These are phyloP conservation scores for Vigna radiata DNA, from an alignment of 306 rosid species.

Conservation along the genomic window DNA sequence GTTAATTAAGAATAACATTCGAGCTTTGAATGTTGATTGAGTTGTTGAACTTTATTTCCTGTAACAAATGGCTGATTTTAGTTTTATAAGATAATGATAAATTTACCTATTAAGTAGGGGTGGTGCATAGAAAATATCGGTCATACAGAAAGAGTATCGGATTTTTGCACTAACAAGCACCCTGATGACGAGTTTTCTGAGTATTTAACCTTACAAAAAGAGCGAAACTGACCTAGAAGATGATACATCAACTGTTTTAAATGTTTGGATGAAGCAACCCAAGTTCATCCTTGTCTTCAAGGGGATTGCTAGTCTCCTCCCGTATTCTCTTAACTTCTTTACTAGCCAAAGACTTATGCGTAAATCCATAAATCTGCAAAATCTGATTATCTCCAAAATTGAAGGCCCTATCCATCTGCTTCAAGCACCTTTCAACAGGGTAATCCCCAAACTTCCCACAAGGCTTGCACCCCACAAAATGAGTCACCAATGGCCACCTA, in stretches of 20 bases:
- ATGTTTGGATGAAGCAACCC: conserved; percentile 81
- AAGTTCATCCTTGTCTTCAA: conserved; percentile 73
- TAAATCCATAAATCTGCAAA: conserved; percentile 83
- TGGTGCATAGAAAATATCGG: too few relatives aligned
- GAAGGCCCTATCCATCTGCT: conserved; percentile 88
- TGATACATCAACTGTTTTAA: conserved; percentile 70
- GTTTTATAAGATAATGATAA: too few relatives aligned
- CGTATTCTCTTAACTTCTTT: conserved; percentile 73
- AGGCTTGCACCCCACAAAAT: conserved; percentile 94
- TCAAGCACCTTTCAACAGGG: conserved; percentile 83
- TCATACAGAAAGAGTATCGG: too few relatives aligned
- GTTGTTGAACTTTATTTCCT: too few relatives aligned
- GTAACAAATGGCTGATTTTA: too few relatives aligned
- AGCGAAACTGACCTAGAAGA: conserved; percentile 37
- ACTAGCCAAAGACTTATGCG: conserved; percentile 69
- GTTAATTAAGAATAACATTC: too few relatives aligned
- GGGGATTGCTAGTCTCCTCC: conserved; percentile 71
- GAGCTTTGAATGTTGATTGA: too few relatives aligned
- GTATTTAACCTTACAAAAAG: not conserved
- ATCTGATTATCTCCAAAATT: conserved; percentile 92
- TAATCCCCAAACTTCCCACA: conserved; percentile 94
- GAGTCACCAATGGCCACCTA: conserved; percentile 94
- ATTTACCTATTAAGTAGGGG: too few relatives aligned
- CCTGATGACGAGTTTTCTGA: conserved; percentile 1
- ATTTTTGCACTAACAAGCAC: conserved; percentile 29